These are phyloP conservation scores for Umbelopsis ramanniana DNA, from an alignment of 192 early-diverging fungal species.

Conservation along the genomic window DNA sequence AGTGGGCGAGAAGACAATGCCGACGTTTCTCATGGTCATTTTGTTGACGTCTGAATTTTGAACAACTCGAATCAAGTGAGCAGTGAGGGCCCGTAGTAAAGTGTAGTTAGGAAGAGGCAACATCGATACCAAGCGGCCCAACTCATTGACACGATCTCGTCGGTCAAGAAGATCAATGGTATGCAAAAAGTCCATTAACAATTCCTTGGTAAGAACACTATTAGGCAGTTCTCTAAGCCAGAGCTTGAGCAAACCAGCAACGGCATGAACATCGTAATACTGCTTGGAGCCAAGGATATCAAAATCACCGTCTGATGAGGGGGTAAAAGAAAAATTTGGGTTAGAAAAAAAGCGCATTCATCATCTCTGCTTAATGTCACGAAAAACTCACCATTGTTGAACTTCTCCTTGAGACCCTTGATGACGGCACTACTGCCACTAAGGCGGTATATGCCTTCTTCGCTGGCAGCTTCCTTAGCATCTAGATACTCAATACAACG, in stretches of 20 bases:
- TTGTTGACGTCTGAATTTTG: slow-evolving; percentile 82
- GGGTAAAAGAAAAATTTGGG: slow-evolving; percentile 36
- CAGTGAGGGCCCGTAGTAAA: slow-evolving; percentile 82
- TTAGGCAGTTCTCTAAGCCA: slow-evolving; percentile 89
- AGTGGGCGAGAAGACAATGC: slow-evolving; percentile 96
- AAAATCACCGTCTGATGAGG: slow-evolving; percentile 68
- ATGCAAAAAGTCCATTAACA: slow-evolving; percentile 82
- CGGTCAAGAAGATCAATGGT: slow-evolving; percentile 83
- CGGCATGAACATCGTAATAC: slow-evolving; percentile 91
- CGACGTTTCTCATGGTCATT: slow-evolving; percentile 95
- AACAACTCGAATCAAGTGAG: slow-evolving; percentile 90
- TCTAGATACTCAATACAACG: slow-evolving; percentile 97
- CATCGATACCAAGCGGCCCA: slow-evolving; percentile 75
- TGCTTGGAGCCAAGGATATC: slow-evolving; percentile 62
- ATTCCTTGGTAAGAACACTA: slow-evolving; percentile 87
- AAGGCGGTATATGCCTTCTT: slow-evolving; percentile 96
- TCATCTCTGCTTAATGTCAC: no score
- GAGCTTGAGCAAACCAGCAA: slow-evolving; percentile 90
- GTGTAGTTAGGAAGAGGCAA: slow-evolving; percentile 92
- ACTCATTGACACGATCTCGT: slow-evolving; percentile 78
- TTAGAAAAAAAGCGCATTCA: no score
- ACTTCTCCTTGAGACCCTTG: slow-evolving; percentile 76
- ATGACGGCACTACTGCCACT: slow-evolving; percentile 80
- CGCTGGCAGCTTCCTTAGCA: slow-evolving; percentile 81
- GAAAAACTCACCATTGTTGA: slow-evolving; percentile 66